Evolutionary conservation across 441 rosid genomes (phyloP), one percentile per base, ranked within the genome.

Genomic region (Eruca vesicaria): DNA sequence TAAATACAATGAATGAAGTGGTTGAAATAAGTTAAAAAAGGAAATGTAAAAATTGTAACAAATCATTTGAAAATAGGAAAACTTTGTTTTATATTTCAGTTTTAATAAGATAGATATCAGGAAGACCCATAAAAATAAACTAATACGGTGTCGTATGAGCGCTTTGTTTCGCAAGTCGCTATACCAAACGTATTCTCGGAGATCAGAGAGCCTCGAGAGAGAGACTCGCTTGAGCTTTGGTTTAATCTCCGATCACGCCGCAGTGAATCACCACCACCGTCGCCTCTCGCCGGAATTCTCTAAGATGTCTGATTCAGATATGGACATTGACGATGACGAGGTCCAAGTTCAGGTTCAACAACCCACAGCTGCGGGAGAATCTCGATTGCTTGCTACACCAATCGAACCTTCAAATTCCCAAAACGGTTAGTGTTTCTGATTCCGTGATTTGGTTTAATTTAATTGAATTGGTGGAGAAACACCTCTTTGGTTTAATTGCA

Each of bases 251-350:
- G 75, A 63, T 69, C 79, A 61, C 75, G 74, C 75, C 66, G 61
- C 66, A 32, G 26, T 32, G 55, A n/a, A n/a, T n/a, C n/a, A 14
- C 10, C 2, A 52, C 23, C 48, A 53, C 20, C 11, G 36, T 56
- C 33, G 3, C 19, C 21, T 3, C 19, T 69, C 69, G 65, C 71
- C 64, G 19, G 52, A 35, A 32, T 7, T 48, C 20, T 31, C 64
- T 31, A 33, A 74, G 69, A 66, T 75, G 77, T 69, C 83, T 80
- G 78, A 69, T 65, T 84, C 84, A 48, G 82, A 69, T 36, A 70
- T 70, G 72, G 81, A 77, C 35, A 64, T 70, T 62, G 80, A 77
- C n/a, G 79, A 82, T 65, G 76, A 79, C 23, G 83, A 78, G 28
- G 80, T 71, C 12, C 67, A 65, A 58, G 67, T 57, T 14, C 57